Evolutionary conservation across 805 yeast species (phyloP), one percentile per base, ranked within the genome.

Genomic region (Wickerhamiella sergipiensis): DNA sequence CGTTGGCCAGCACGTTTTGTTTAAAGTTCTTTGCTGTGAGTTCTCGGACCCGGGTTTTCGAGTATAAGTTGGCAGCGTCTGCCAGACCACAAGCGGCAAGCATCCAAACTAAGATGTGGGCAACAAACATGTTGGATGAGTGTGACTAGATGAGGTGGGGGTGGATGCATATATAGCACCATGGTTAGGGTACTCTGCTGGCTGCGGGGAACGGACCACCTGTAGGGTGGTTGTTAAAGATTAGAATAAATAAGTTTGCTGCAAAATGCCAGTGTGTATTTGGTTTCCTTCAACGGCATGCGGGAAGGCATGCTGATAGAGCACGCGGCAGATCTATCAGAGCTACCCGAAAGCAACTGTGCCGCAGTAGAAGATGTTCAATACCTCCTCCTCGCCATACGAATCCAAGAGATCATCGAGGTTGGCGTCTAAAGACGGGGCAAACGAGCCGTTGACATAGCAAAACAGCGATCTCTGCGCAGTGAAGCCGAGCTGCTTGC

Each of bases 1-100:
- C 87, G 2, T 94, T 73, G 21, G 71, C 65, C 43, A 79, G 71
- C 3, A 89, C 78, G 47, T 81, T 83, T 51, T 76, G 75, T 54
- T 81, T 79, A 61, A 88, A 88, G 49, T 71, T 80, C 9, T 46
- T 44, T 38, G 59, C 56, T 7, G 42, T 55, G 26, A 58, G 55
- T 47, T 60, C 57, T 12, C 48, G 46, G 8, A 60, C 59, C 17
- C 52, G 52, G 12, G 57, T 52, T 19, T 48, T 36, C 38, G 51
- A 24, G 21, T 46, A 53, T 15, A 49, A 18, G 23, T 50, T 50
- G 7, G 54, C 52, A 13, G 40, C 40, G 10, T 43, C 52, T 18
- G 47, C 55, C 6, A 24, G 19, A 2, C 38, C 47, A 17, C 38
- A 23, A 3, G 26, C 23, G 6, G 24, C 29, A 45, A 43, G 47